Evolutionary conservation across 148 eudicot species (phyloP).

Genomic region (Heliosperma pusillum): DNA sequence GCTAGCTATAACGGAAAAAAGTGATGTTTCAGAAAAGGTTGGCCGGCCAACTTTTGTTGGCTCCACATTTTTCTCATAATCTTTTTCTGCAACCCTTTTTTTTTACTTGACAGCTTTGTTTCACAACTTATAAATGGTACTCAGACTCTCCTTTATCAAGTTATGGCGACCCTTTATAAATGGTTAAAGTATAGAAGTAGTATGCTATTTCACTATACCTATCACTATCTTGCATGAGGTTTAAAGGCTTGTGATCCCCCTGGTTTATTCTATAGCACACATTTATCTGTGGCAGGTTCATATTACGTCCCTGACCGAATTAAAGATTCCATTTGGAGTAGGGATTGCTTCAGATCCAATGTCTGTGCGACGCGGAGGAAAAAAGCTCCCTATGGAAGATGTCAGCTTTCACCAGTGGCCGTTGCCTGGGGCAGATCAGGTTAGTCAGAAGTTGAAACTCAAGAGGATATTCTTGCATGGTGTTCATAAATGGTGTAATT

Average conservation of each 20-base stretch:
- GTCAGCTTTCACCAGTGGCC: constrained; percentile 84
- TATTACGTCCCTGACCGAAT: constrained; percentile 49
- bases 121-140: neutral
- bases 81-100: neutral
- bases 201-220: neutral
- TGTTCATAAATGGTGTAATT: constrained; percentile 9
- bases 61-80: neutral
- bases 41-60: neutral
- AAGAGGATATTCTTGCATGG: neutral
- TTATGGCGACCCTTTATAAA: neutral
- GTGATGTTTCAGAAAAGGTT: neutral
- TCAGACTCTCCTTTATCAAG: neutral
- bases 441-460: constrained; percentile 21
- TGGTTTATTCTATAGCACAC: constrained; percentile 4
- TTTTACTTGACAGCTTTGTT: neutral
- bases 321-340: constrained; percentile 66
- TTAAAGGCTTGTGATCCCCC: constrained; percentile 2
- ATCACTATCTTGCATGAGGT: constrained; percentile 3
- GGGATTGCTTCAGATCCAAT: constrained; percentile 92
- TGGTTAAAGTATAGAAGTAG: neutral
- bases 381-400: constrained; percentile 95
- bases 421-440: constrained; percentile 77
- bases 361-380: constrained; percentile 88
- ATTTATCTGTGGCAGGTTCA: constrained; percentile 54
- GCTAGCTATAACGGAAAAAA: neutral